Percentiles rank a stretch among this genome's conserved stretches.
phyloP scores from a whole-genome alignment of 768 basidiomycete species.

The Phylloporus rhodoxanthus region DNA sequence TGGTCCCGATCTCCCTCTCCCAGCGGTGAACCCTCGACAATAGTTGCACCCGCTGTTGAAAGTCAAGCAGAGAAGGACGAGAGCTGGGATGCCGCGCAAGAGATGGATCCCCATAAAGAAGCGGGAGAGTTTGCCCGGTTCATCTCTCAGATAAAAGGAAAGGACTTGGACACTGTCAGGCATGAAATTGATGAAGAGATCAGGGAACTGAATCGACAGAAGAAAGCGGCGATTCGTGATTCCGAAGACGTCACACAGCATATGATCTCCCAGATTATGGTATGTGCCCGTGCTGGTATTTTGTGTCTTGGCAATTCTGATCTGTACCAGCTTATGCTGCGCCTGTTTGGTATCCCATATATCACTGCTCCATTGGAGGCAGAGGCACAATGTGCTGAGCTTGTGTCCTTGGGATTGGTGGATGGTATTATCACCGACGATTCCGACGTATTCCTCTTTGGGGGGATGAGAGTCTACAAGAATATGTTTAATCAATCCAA shows the following conservation, averaged over 20 bases:
- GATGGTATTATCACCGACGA: slow-evolving; percentile 99
- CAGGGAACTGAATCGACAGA: slow-evolving; percentile 68
- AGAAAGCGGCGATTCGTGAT: slow-evolving; percentile 86
- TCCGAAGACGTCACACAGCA: slow-evolving; percentile 93
- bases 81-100: slow-evolving; percentile 79
- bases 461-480: slow-evolving; percentile 91
- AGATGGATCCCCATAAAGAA: slow-evolving; percentile 75
- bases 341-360: slow-evolving; percentile 94
- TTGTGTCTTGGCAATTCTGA: slow-evolving; percentile 3
- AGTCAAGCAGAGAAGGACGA: slow-evolving; percentile 29
- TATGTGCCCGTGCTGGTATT: slow-evolving; percentile 22
- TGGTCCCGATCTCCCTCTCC: slow-evolving; percentile 41
- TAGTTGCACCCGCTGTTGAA: slow-evolving; percentile 13
- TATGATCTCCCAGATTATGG: slow-evolving; percentile 85
- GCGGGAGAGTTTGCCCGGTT: slow-evolving; percentile 90
- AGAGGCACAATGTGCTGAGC: slow-evolving; percentile 95
- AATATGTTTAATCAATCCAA: slow-evolving; percentile 99
- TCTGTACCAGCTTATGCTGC: slow-evolving; percentile 66
- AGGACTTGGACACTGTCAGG: slow-evolving; percentile 72
- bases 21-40: neutral
- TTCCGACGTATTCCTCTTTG: slow-evolving; percentile 97
- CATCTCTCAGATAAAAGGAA: slow-evolving; percentile 85
- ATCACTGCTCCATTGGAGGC: slow-evolving; percentile 99
- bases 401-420: slow-evolving; percentile 78
- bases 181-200: slow-evolving; percentile 94